Evolutionary conservation across 2,329 filamentous ascomycete genomes (phyloP), one percentile per base, ranked within the genome.

Genomic region (Claviceps cyperi): DNA sequence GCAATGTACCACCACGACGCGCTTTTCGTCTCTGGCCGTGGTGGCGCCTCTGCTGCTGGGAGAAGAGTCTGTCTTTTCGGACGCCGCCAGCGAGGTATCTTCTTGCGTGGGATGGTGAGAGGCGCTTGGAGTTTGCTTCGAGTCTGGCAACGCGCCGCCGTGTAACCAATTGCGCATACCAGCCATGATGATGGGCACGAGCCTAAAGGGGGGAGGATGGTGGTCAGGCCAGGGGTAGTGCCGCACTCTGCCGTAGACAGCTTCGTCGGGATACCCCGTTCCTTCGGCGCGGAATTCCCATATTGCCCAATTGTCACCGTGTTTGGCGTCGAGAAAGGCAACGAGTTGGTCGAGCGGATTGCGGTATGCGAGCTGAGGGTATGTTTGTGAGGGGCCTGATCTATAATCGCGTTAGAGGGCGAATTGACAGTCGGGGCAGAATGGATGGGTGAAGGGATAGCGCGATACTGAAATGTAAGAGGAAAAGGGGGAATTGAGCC

Each of bases 211-310:
- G 48, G 92, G 92, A 3, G 92, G 92, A 63, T 98, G 92, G 63
- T 98, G 92, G 63, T 98, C 92, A 0, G 92, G 92, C 81, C 87
- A 98, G 0, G 92, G 92, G 61, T 90, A 97, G 67, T 98, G 92
- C 55, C 84, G 79, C 55, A 97, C 83, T 3, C 90, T 77, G 36
- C 80, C 76, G 63, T 95, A 88, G 1, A 98, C 91, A 51, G 90
- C 86, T 17, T 81, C 78, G 62, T 98, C 92, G 0, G 89, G 89
- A 60, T 98, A 98, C 1, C 92, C 92, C 0, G 92, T 96, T 5
- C 92, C 92, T 65, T 98, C 92, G 37, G 89, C 92, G 44, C 92
- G 83, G 59, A 98, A 98, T 68, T 98, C 92, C 88, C 91, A 98
- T 60, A 98, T 95, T 3, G 84, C 81, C 92, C 92, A 98, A 55